A percentile compares a stretch with the other conserved stretches of the same genome.
These are phyloP conservation scores for Fusarium clavum DNA, from an alignment of 2,329 filamentous ascomycete species.

Conservation along the genomic window DNA sequence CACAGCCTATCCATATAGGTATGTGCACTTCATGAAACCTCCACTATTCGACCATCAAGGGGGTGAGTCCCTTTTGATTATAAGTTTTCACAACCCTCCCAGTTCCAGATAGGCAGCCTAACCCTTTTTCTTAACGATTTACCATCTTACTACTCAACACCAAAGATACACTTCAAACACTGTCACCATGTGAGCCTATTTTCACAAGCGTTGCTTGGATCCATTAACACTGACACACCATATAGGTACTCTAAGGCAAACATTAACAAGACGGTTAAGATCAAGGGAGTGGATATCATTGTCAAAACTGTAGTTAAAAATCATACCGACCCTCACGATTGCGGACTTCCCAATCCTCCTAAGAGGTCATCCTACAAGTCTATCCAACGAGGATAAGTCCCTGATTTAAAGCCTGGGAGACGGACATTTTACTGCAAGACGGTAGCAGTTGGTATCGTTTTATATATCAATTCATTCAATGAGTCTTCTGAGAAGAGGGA, in stretches of 20 bases:
- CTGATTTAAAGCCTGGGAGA: not conserved
- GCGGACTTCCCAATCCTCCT: not conserved
- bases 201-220: no score
- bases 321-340: not conserved
- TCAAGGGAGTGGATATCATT: not conserved
- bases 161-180: not conserved
- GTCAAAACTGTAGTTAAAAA: no score
- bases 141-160: not conserved
- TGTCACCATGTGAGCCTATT: not conserved
- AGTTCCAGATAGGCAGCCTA: rapidly evolving
- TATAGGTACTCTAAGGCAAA: not conserved
- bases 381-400: not conserved
- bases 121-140: rapidly evolving
- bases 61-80: not conserved
- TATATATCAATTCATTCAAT: not conserved
- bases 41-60: no score
- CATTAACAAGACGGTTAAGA: not conserved
- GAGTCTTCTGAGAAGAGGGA: not conserved
- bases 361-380: rapidly evolving
- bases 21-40: not conserved
- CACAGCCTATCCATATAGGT: not conserved
- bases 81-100: not conserved
- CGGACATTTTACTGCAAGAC: no score
- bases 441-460: not conserved
- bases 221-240: not conserved